Evolutionary conservation across 2,329 filamentous ascomycete species (phyloP), one percentile per base, ranked within the genome.

Genomic region (Myriosclerotinia curreyana): DNA sequence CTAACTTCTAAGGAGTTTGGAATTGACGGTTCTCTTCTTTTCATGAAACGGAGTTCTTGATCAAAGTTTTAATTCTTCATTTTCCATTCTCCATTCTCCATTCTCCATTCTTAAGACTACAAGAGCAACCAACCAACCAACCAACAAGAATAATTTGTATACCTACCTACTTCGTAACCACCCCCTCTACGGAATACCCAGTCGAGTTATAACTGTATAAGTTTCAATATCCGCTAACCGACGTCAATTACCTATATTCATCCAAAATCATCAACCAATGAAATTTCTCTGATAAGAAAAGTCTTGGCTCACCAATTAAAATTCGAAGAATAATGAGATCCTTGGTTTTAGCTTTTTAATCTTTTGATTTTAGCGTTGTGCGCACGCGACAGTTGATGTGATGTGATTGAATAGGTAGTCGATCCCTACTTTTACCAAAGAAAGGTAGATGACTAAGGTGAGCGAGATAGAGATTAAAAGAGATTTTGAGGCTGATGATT

Each of bases 341-440:
- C n/a, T n/a, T n/a, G n/a, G n/a, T n/a, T n/a, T n/a, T n/a, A n/a
- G n/a, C n/a, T n/a, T n/a, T n/a, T n/a, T n/a, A n/a, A n/a, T n/a
- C n/a, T n/a, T n/a, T n/a, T n/a, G n/a, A n/a, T 46, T 46, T 44
- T 15, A 31, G 53, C 53, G 22, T 14, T 14, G 46, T 58, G 54
- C 54, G 46, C 54, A 58, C 54, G 54, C 54, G 54, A 58, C 54
- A 56, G 53, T n/a, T n/a, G n/a, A n/a, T n/a, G n/a, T n/a, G n/a
- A n/a, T n/a, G n/a, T n/a, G n/a, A n/a, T n/a, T n/a, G n/a, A n/a
- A n/a, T 56, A 34, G 8, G 38, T 40, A 14, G 38, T 40, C 8
- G 38, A 40, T 40, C 38, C 9, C 15, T 40, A 8, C 38, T 15
- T 40, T n/a, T n/a, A n/a, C n/a, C n/a, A n/a, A n/a, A n/a, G n/a